Evolutionary conservation across 192 early-diverging fungal species (phyloP), one percentile per base, ranked within the genome.

Genomic region (Coemansia sp.): DNA sequence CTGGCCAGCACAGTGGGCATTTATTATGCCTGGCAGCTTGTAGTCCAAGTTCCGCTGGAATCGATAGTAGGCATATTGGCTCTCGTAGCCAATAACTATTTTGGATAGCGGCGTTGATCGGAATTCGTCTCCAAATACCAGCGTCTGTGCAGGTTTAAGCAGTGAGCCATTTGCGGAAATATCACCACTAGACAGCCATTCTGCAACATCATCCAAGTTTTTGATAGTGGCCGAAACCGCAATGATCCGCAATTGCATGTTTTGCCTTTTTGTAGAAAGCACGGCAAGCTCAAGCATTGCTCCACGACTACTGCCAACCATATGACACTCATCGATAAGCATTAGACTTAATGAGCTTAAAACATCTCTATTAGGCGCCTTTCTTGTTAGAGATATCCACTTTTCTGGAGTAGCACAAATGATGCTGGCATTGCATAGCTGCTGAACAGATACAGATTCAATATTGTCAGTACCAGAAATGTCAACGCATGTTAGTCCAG

Each of bases 251-350:
- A 41, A 41, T 10, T 40, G 19, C 7, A 14, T 7, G 43, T 66
- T 75, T 12, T 68, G 44, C 18, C 56, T 66, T 48, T 72, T 64
- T 63, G 85, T 76, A 0, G 79, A 62, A 16, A 72, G 67, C 15
- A 88, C 59, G 13, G 86, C 74, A 15, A 84, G 80, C 71, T 90
- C 88, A 9, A 90, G 71, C 5, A 75, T 73, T 0, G 83, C 80
- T 12, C 88, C 88, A 7, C 88, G 83, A 1, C 46, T 54, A 0
- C 70, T 84, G 33, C 85, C 83, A 8, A 90, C 64, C 28, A 82
- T 68, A 40, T 90, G 88, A 23, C 86, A 84, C 70, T 90, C 88
- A 49, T 90, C 88, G 57, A 89, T 63, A n/a, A 84, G 65, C 33
- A 84, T 55, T 5, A 86, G 59, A 0, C 45, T 45, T 41, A 82